phyloP scores from a whole-genome alignment of 495 filamentous ascomycete species.

The Penicillium tannophilum region DNA sequence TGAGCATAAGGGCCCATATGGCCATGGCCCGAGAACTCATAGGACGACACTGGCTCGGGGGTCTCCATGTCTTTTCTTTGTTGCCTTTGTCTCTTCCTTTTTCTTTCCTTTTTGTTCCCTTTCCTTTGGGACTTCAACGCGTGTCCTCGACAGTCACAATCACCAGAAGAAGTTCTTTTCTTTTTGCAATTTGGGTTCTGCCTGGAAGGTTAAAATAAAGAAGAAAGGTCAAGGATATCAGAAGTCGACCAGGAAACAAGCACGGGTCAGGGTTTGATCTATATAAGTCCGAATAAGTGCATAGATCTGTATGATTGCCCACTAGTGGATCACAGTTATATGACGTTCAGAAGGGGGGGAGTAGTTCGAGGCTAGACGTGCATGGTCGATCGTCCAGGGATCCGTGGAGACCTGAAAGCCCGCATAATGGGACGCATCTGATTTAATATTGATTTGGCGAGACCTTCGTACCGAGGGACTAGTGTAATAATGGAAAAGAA shows the following conservation, averaged over 20 bases:
- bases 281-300: conserved; percentile 13
- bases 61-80: conserved; percentile 39
- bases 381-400: conserved; percentile 28
- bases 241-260: background rate
- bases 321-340: conserved; percentile 30
- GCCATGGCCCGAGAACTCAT: conserved; percentile 43
- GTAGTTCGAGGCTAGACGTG: conserved; percentile 27
- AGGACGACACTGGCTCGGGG: conserved; percentile 44
- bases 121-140: background rate
- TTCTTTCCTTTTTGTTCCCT: background rate
- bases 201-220: conserved; percentile 5
- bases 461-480: background rate
- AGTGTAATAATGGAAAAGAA: background rate
- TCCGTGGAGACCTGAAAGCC: conserved; percentile 24
- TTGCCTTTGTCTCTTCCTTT: background rate
- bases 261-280: conserved; percentile 16
- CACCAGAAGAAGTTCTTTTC: background rate
- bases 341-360: conserved; percentile 22
- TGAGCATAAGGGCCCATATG: conserved; percentile 37
- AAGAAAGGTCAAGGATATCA: background rate
- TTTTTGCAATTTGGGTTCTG: conserved; percentile 21
- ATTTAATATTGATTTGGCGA: conserved; percentile 6
- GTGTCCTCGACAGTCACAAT: too few relatives aligned
- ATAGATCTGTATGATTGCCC: conserved; percentile 21
- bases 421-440: conserved; percentile 28